Base-by-base conservation (phyloP, 805 yeast genomes). In the Teunomyces barrocoloradensis region DNA sequence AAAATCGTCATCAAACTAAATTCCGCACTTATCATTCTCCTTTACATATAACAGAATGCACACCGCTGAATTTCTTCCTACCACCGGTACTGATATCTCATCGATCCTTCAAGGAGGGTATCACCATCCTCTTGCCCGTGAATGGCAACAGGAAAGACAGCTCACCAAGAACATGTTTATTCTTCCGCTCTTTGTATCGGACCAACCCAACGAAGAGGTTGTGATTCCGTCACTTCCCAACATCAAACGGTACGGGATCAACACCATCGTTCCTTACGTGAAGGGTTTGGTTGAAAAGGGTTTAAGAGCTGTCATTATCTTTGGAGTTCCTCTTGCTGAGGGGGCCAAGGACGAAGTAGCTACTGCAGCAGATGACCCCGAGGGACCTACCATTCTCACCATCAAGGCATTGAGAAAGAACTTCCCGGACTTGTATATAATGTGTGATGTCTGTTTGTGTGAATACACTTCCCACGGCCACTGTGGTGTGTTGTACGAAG, bases 381-480 rank as follows among this genome's bases (percentile, higher is more conserved):
- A 88, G 29, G 97, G 98, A 0, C 98, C 99, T 1, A 98, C 94
- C 2, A 91, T 94, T 54, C 77, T 66, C 51, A 87, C 92, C 17
- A 84, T 87, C 57, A 85, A 82, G 60, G 74, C 79, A 1, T 75
- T 94, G 46, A 77, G 77, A 50, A 53, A 66, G 38, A 68, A 78
- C 12, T 91, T 87, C 71, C 98, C 99, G 4, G 85, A 81, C 23
- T 76, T 94, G 49, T 92, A 84, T 65, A 81, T 94, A 53, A 82
- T 90, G 79, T 87, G 96, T 61, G 99, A 94, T 63, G 97, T 92
- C 21, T 94, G 99, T 68, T 72, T 94, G 45, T 94, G 99, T 73
- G 99, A 94, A 69, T 94, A 89, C 68, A 94, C 99, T 6, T 79
- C 85, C 47, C 98, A 94, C 60, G 99, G 99, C n/a, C 99, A 94